Conservation (phyloP, 2,329 filamentous ascomycete genomes). For the Xenosphaeropsis pyriputrescens region DNA sequence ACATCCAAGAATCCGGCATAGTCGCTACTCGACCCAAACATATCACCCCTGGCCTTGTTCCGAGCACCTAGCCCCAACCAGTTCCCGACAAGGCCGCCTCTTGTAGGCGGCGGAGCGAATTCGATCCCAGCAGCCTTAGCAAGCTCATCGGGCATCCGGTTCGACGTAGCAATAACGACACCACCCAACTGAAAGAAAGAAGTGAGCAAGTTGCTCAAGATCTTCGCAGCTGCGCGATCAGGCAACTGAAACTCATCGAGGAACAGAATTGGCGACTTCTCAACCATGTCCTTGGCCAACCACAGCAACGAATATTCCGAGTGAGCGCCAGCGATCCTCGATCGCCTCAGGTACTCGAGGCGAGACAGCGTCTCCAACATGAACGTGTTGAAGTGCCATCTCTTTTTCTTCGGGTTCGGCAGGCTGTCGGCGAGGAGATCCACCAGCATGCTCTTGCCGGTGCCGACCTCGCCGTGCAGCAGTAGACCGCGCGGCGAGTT, state of each 20-base stretch:
- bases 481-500: conserved; percentile 62
- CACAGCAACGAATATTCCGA: conserved; percentile 55
- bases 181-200: conserved; percentile 72
- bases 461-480: conserved; percentile 69
- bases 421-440: conserved; percentile 68
- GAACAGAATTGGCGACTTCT: conserved; percentile 63
- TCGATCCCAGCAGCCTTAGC: conserved; percentile 60
- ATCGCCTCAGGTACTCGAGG: conserved; percentile 46
- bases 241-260: conserved; percentile 76
- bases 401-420: conserved; percentile 55
- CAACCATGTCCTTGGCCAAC: conserved; percentile 62
- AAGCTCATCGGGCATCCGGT: conserved; percentile 71
- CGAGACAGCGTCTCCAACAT: conserved; percentile 67
- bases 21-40: conserved; percentile 50
- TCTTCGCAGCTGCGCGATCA: conserved; percentile 63
- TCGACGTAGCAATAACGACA: conserved; percentile 67
- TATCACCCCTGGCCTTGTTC: conserved; percentile 25
- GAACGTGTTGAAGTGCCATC: conserved; percentile 78
- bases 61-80: conserved; percentile 25
- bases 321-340: conserved; percentile 6
- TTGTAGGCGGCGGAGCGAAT: conserved; percentile 35
- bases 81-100: conserved; percentile 33
- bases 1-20: conserved; percentile 66
- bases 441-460: conserved; percentile 74
- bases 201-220: conserved; percentile 65